phyloP scores from a whole-genome alignment of 192 early-diverging fungal genomes.

The Haplosporangium gracile region DNA sequence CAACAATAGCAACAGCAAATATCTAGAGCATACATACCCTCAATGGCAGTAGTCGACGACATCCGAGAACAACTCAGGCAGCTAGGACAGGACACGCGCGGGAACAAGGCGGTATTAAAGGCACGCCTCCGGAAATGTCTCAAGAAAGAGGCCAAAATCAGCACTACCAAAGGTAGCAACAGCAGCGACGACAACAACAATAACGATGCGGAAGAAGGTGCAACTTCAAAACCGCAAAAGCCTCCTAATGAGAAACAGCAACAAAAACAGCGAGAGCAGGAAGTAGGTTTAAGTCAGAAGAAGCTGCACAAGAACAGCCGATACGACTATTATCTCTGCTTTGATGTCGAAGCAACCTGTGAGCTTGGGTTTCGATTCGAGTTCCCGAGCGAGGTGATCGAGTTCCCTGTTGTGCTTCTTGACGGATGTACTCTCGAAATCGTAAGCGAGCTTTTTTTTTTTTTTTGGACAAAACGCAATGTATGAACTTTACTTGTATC shows the following conservation, averaged over 20 bases:
- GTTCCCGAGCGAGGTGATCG: slow-evolving; percentile 88
- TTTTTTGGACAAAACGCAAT: not conserved
- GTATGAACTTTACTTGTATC: not conserved
- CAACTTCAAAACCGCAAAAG: not conserved
- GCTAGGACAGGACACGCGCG: slow-evolving; percentile 61
- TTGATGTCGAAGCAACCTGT: slow-evolving; percentile 91
- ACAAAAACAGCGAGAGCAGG: not conserved
- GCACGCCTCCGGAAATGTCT: slow-evolving; percentile 56
- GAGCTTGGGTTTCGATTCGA: slow-evolving; percentile 64
- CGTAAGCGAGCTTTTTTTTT: slow-evolving; percentile 48
- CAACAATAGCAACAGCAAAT: not conserved
- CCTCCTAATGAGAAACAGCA: not conserved
- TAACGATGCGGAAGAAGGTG: slow-evolving; percentile 5
- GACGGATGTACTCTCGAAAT: slow-evolving; percentile 71
- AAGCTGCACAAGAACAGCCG: slow-evolving; percentile 33
- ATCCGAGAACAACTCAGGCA: slow-evolving; percentile 45
- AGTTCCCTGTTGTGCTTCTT: slow-evolving; percentile 84
- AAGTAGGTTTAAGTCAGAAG: not conserved
- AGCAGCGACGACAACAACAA: not conserved
- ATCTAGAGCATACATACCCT: not conserved
- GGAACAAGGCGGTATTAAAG: slow-evolving; percentile 62
- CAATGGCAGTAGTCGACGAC: slow-evolving; percentile 24
- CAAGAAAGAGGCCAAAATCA: slow-evolving; percentile 33
- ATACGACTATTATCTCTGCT: slow-evolving; percentile 75
- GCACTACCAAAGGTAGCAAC: not conserved